phyloP scores from a whole-genome alignment of 139 green algal genomes.

The Volvox africanus region DNA sequence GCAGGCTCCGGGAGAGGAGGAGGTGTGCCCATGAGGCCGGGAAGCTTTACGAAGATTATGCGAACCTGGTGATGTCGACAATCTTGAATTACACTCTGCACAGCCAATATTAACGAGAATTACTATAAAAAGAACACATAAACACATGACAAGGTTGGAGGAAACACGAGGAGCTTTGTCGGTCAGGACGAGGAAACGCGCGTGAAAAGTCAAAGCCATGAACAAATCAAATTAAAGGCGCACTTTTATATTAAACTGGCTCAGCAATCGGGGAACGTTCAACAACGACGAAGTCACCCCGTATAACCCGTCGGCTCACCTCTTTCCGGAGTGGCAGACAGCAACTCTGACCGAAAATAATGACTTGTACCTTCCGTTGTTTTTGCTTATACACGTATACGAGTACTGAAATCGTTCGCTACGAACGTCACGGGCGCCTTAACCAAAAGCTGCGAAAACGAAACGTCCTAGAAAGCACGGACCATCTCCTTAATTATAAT shows the following conservation, averaged over 20 bases:
- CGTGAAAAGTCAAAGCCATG: not conserved
- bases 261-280: not conserved
- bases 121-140: not conserved
- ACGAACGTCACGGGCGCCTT: not conserved
- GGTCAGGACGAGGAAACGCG: not conserved
- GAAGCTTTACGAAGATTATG: conserved; percentile 36
- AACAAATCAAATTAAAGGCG: not conserved
- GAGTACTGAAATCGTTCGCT: not conserved
- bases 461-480: not conserved
- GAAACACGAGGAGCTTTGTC: not conserved
- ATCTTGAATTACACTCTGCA: not conserved
- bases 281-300: not conserved
- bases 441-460: not conserved
- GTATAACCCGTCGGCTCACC: conserved; percentile 13
- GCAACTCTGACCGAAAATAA: not conserved
- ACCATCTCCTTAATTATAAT: not conserved
- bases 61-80: not conserved
- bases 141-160: not conserved
- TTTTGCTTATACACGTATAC: not conserved
- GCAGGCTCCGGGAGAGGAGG: conserved; percentile 12
- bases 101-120: not conserved
- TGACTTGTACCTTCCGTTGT: not conserved
- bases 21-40: not conserved
- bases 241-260: not conserved
- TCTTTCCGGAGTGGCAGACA: not conserved